Evolutionary conservation across 768 basidiomycete genomes (phyloP), one percentile per base, ranked within the genome.

Genomic region (Pisolithus microcarpus): DNA sequence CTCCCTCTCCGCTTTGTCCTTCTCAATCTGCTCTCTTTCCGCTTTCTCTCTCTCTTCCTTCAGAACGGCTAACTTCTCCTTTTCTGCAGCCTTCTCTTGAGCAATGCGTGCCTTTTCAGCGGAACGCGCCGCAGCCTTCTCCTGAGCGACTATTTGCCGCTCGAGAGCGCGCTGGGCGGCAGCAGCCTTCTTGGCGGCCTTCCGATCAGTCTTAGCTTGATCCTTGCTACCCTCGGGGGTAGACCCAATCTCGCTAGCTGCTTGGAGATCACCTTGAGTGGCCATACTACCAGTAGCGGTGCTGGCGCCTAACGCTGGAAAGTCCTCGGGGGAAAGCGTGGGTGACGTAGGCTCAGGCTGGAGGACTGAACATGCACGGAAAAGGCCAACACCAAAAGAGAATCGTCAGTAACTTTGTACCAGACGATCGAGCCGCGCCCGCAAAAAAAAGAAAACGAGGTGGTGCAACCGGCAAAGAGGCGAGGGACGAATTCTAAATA

Each of bases 251-350:
- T 58, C 65, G 36, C 26, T 45, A 19, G 21, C 24, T 24, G 28
- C 50, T 46, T 57, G 65, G 13, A 64, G 66, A 47, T 65, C 68
- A 50, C 58, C 38, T 10, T 51, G 43, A 40, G 54, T 49, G 18
- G 52, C 39, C 7, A 47, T 37, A 23, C 45, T 52, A 19, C 43
- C 34, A 19, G 50, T 37, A 34, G 44, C 56, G 39, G 49, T 54
- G 18, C 47, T 55, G 11, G 63, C 45, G 31, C 59, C 53, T 21
- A 91, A 72, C 36, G 87, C 85, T 48, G 87, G 89, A 64, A 91
- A 91, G 66, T 91, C 89, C 62, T 78, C 70, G 38, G 80, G 70
- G 54, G 87, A 87, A 50, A 89, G 62, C 43, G 68, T 65, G 47
- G 74, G 75, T 50, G 75, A 71, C 47, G 70, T 72, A 53, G 74